Evolutionary conservation across 2,329 filamentous ascomycete species (phyloP).

Genomic region (Alternaria sp.): DNA sequence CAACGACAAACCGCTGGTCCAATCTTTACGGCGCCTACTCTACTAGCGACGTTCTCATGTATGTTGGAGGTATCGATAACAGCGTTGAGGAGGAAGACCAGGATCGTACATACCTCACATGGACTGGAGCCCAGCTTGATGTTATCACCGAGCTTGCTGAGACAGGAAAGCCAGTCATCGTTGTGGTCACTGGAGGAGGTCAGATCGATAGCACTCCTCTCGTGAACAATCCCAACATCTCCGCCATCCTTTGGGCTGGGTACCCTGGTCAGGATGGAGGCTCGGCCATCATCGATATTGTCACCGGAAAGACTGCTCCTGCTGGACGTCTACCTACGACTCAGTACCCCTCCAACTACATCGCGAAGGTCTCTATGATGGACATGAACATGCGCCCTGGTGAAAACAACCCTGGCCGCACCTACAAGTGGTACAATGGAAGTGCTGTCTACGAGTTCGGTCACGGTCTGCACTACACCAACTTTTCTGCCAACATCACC

Average conservation of each 20-base stretch:
- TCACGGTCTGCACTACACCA: slow-evolving; percentile 68
- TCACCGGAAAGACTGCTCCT: slow-evolving; percentile 62
- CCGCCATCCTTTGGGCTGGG: slow-evolving; percentile 65
- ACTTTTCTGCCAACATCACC: slow-evolving; percentile 52
- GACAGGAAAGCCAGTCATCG: slow-evolving; percentile 61
- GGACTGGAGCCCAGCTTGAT: slow-evolving; percentile 63
- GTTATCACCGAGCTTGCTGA: slow-evolving; percentile 60
- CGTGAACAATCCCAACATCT: slow-evolving; percentile 58
- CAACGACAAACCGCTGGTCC: slow-evolving; percentile 37
- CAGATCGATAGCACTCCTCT: slow-evolving; percentile 64
- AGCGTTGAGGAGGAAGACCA: slow-evolving; percentile 62
- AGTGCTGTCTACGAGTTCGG: slow-evolving; percentile 63
- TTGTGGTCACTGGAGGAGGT: slow-evolving; percentile 64
- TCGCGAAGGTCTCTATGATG: slow-evolving; percentile 62
- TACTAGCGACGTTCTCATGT: slow-evolving; percentile 63
- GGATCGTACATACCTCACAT: slow-evolving; percentile 63
- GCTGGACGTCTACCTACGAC: slow-evolving; percentile 66
- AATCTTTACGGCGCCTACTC: slow-evolving; percentile 23
- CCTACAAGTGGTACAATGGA: slow-evolving; percentile 67
- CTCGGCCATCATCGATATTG: slow-evolving; percentile 63
- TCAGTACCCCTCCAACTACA: slow-evolving; percentile 65
- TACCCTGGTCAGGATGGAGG: slow-evolving; percentile 71
- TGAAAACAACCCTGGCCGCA: slow-evolving; percentile 60
- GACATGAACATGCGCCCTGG: slow-evolving; percentile 66
- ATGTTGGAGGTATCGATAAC: slow-evolving; percentile 65